Evolutionary conservation across 257 asterid genomes (phyloP), one percentile per base, ranked within the genome.

Genomic region (Solanum dulcamara): DNA sequence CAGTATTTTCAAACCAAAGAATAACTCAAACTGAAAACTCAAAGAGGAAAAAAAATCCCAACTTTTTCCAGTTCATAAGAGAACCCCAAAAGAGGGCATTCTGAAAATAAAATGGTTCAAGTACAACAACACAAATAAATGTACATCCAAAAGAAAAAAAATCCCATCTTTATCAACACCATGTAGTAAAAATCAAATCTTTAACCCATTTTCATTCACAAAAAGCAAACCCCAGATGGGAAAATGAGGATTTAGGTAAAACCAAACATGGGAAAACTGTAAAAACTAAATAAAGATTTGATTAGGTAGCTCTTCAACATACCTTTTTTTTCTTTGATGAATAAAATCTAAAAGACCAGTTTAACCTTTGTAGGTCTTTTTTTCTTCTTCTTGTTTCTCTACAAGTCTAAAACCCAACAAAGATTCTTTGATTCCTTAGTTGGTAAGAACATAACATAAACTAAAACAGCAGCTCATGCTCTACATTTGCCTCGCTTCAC

Each of bases 391-490:
- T 40, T 71, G 59, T 33, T 37, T 42, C 60, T 18, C 82, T 46
- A 67, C 60, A 44, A 51, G 71, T 60, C 81, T 89, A 57, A 81
- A 81, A 81, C 85, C 87, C 83, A 77, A 84, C 81, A 51, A 84
- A 87, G 89, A 89, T 84, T 68, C 93, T 85, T 87, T 88, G 87
- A 83, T 87, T 86, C 83, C 87, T 79, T 84, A 90, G 88, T 85
- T 86, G 86, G 89, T 84, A 89, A 89, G 80, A 71, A 82, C 62
- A 77, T 44, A 26, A 84, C 51, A 86, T 86, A 86, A 83, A 30
- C 38, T 32, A 74, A 62, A 84, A 83, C 85, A 86, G 24, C 38
- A 62, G 66, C 87, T 85, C 74, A 32, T 14, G 51, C 86, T 68
- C 86, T 87, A 81, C 85, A 80, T 62, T 87, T 84, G 87, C 84